Percentiles rank a stretch among this genome's conserved stretches.
phyloP scores from a whole-genome alignment of 1,284 basidiomycete species.

The Ustilago curta region DNA sequence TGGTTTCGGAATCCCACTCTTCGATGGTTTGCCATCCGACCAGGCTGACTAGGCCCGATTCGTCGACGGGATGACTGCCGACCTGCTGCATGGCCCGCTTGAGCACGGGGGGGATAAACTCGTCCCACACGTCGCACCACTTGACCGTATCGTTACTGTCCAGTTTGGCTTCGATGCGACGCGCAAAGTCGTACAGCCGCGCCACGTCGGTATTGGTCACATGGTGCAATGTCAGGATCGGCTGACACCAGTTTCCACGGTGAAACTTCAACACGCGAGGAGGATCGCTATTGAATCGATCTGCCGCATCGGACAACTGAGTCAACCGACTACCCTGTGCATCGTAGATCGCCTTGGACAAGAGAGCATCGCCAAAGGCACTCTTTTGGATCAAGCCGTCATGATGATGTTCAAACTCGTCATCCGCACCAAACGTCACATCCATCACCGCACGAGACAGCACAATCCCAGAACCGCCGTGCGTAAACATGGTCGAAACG shows the following conservation, averaged over 20 bases:
- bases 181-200: constrained; percentile 38
- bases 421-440: constrained; percentile 31
- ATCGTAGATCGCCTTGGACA: constrained; percentile 46
- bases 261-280: constrained; percentile 30
- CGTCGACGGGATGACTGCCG: too few relatives aligned
- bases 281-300: constrained; percentile 40
- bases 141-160: constrained; percentile 3
- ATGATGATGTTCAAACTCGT: constrained; percentile 29
- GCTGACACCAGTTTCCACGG: constrained; percentile 29
- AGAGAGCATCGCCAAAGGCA: constrained; percentile 48
- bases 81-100: constrained; percentile 9
- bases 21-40: constrained; percentile 39
- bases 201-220: constrained; percentile 32
- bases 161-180: constrained; percentile 25
- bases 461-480: constrained; percentile 49
- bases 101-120: constrained; percentile 32
- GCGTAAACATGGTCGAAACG: constrained; percentile 34
- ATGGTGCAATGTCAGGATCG: constrained; percentile 50
- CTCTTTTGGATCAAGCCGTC: constrained; percentile 28
- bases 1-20: constrained; percentile 37
- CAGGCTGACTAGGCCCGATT: too few relatives aligned
- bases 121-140: constrained; percentile 42
- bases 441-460: constrained; percentile 23
- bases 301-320: constrained; percentile 18
- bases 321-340: constrained; percentile 10